Percentiles rank a stretch among this genome's conserved stretches.
Conservation (phyloP, 208 protist genomes). For the Spongospora subterranea region DNA sequence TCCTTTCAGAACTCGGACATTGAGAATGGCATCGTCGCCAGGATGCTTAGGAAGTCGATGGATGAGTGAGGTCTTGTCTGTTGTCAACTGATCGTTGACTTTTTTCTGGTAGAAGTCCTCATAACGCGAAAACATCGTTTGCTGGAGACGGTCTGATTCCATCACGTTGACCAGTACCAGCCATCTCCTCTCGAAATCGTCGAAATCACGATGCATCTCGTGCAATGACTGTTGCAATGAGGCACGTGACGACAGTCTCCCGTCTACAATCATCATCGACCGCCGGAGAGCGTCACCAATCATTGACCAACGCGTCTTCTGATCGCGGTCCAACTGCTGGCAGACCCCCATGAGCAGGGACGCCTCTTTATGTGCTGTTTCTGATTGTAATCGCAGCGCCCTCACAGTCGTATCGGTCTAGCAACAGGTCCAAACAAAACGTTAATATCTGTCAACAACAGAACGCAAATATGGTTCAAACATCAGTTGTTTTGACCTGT, state of each 20-base stretch:
- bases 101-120: background rate
- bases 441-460: no score
- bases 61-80: background rate
- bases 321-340: background rate
- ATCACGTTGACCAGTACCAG: conserved; percentile 20
- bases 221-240: background rate
- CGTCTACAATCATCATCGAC: background rate
- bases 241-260: background rate
- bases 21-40: background rate
- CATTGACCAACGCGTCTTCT: background rate
- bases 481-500: no score
- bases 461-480: no score
- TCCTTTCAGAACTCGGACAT: conserved; percentile 12
- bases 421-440: no score
- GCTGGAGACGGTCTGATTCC: conserved; percentile 11
- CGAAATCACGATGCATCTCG: conserved; percentile 6
- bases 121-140: background rate
- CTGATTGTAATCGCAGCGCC: background rate
- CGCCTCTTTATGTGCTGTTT: background rate
- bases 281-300: conserved; percentile 25
- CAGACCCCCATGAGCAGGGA: background rate
- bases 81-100: background rate
- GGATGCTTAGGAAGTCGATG: background rate
- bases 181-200: background rate
- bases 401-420: conserved; percentile 40